Base-by-base conservation (phyloP, 2,329 filamentous ascomycete species). In the Ploettnerulaceae sp. region DNA sequence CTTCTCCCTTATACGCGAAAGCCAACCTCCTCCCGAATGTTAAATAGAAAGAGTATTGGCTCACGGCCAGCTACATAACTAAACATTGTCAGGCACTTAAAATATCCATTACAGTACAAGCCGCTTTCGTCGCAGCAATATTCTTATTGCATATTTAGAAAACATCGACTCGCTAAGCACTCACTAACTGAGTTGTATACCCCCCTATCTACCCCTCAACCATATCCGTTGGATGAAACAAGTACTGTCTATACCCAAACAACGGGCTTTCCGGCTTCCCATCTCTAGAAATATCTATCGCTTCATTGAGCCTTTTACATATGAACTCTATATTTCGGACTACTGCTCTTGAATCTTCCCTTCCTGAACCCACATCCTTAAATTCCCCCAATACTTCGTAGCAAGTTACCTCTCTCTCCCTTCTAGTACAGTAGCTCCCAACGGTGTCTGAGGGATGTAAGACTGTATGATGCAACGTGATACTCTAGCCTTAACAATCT, bases 241-340 rank as follows among this genome's bases (percentile, higher is more conserved):
- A n/a, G n/a, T n/a, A n/a, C n/a, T n/a, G n/a, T n/a, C n/a, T n/a
- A 8, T 17, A 17, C 29, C 14, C 18, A 17, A 9, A 32, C 29
- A 32, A 32, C 29, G 18, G 29, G 29, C n/a, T n/a, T n/a, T n/a
- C n/a, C n/a, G n/a, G n/a, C 49, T 63, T 63, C 11, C 63, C 64
- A 55, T 68, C 64, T 17, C 61, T 47, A 58, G 69, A 70, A 12
- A 52, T 54, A 61, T 70, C 67, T 40, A 70, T 46, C 5, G 64
- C 58, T 37, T 59, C 55, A 52, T 70, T 69, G 5, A 67, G 62
- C 5, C 57, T 61, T 5, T 56, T 58, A 45, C 59, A 55, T 45
- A 67, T 49, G 0, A 62, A 66, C 29, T 67, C 45, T 21, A 65
- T 58, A 9, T 64, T 60, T 7, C 49, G 57, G 57, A 68, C n/a